Base-by-base conservation (phyloP, 331 rosid genomes). In the Pyracantha coccinea region DNA sequence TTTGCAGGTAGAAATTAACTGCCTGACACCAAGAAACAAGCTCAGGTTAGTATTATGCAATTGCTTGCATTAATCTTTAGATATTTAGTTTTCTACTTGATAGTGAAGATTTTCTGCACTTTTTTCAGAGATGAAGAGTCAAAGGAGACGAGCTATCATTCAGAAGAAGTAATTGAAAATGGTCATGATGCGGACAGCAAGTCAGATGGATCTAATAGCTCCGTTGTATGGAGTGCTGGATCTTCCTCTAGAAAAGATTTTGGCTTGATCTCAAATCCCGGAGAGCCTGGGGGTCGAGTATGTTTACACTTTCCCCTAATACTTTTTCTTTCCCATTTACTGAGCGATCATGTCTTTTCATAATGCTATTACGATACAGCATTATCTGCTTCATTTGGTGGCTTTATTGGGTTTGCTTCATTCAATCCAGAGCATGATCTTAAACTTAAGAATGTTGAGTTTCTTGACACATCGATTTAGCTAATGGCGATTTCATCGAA, bases 1-100 rank as follows among this genome's bases (percentile, higher is more conserved):
- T 64, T 76, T 80, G 70, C 87, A 87, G 91, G 86, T 80, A 35
- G 79, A 82, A 82, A 79, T 87, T 74, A 82, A 79, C 72, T 86
- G 90, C 72, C 68, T 73, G 29, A 80, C 81, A n/a, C 83, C 89
- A 68, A 78, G 74, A 78, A 32, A 73, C 71, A 80, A 63, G 77
- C 31, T 23, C 65, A 78, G 89, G 89, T 81, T 77, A 27, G 87
- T 78, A n/a, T 29, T 38, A 60, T n/a, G 1, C 24, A 7, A 33
- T 45, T 63, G 29, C 24, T 27, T 54, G 17, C 19, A 72, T 65
- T 13, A 27, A 19, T 61, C 35, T 27, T 13, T 27, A 47, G 55
- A 66, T 64, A 45, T 20, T 58, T 67, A 9, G 55, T 65, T 4
- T 71, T 64, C 52, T 62, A 38, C 44, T 66, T 31, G 72, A 53